Conservation (phyloP, 345 rosid genomes). For the Dipteronia sinensis region DNA sequence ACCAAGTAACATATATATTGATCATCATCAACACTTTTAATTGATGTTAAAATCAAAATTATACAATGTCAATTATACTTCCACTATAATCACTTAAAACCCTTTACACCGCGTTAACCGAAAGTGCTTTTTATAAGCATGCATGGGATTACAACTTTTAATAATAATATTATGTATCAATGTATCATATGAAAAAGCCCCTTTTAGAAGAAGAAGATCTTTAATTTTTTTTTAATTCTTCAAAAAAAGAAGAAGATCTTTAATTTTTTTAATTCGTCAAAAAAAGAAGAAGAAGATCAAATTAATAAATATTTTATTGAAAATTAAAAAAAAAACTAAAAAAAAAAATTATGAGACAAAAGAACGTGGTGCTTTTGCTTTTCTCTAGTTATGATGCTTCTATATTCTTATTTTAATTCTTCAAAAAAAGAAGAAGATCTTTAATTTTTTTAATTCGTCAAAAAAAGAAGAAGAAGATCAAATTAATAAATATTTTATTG, state of each 20-base stretch:
- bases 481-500: not conserved
- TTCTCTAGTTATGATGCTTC: not conserved
- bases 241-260: too few species aligned
- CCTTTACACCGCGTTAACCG: not conserved
- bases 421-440: too few species aligned
- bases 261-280: too few species aligned
- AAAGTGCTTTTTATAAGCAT: not conserved
- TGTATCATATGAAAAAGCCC: not conserved
- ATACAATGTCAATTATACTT: too few species aligned
- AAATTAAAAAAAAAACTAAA: not conserved
- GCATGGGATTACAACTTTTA: slow-evolving; percentile 14
- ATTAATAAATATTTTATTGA: not conserved
- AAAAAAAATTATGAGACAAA: not conserved
- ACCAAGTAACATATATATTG: not conserved
- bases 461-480: too few species aligned
- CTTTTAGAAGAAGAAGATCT: slow-evolving; percentile 7
- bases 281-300: too few species aligned
- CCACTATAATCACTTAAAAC: too few species aligned
- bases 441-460: too few species aligned
- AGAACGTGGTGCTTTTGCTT: not conserved
- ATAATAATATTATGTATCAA: not conserved
- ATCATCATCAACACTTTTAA: not conserved
- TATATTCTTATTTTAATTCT: not conserved
- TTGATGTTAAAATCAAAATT: slow-evolving; percentile 15
- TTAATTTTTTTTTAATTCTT: too few species aligned